Conservation (phyloP, 2,329 filamentous ascomycete genomes). For the Colletotrichum sp. region DNA sequence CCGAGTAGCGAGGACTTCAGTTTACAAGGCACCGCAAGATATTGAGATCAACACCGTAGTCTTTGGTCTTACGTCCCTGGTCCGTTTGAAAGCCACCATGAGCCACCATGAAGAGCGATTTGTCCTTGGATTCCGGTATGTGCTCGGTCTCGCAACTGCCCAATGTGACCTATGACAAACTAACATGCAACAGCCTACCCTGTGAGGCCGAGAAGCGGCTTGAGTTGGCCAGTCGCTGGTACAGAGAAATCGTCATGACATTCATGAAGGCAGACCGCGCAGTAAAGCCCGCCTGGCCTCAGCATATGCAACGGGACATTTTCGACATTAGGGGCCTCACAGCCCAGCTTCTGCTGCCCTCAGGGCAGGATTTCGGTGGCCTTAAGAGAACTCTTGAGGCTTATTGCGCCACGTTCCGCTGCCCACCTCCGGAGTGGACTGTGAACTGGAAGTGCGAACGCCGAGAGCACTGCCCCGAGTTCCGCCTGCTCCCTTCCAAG, state of each 20-base stretch:
- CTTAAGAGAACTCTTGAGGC: slow-evolving; percentile 60
- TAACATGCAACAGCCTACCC: slow-evolving; percentile 2
- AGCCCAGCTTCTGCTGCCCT: slow-evolving; percentile 57
- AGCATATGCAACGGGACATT: slow-evolving; percentile 57
- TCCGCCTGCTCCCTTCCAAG: slow-evolving; percentile 53
- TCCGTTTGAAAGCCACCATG: slow-evolving; percentile 56
- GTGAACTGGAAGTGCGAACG: slow-evolving; percentile 51
- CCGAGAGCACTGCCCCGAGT: slow-evolving; percentile 54
- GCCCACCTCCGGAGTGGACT: slow-evolving; percentile 56
- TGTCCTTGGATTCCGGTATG: slow-evolving; percentile 59
- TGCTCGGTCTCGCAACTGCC: slow-evolving; percentile 14
- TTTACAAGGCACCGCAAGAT: slow-evolving; percentile 47
- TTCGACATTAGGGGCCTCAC: slow-evolving; percentile 59
- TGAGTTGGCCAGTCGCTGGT: slow-evolving; percentile 60
- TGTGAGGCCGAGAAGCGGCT: slow-evolving; percentile 41
- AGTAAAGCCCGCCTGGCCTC: slow-evolving; percentile 64
- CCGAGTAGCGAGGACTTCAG: slow-evolving; percentile 52
- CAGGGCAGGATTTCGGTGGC: slow-evolving; percentile 60
- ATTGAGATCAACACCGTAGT: slow-evolving; percentile 53
- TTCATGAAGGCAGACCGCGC: slow-evolving; percentile 60
- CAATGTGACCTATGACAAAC: slow-evolving; percentile 22
- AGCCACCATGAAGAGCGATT: slow-evolving; percentile 60
- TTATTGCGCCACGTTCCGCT: slow-evolving; percentile 58
- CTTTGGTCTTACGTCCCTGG: slow-evolving; percentile 59
- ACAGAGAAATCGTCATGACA: slow-evolving; percentile 58